These are phyloP conservation scores for Herpotrichia juniperi DNA, from an alignment of 2,329 filamentous ascomycete species.

Conservation along the genomic window DNA sequence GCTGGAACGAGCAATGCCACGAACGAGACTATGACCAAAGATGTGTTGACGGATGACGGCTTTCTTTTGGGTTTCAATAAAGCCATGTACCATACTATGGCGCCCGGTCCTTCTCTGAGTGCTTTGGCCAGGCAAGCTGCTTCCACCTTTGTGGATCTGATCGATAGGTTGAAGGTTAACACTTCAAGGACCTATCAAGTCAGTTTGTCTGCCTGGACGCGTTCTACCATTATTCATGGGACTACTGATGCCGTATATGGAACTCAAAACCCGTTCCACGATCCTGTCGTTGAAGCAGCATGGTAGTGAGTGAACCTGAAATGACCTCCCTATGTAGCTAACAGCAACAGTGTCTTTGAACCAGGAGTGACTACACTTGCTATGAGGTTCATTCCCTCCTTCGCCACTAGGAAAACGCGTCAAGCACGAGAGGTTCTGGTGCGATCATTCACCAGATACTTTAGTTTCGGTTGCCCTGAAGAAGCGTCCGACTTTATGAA, in stretches of 20 bases:
- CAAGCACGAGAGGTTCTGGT: constrained; percentile 35
- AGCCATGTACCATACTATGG: constrained; percentile 41
- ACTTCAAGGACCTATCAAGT: neutral
- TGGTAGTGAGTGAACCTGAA: constrained; percentile 33
- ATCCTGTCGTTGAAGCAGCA: constrained; percentile 32
- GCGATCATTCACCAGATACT: constrained; percentile 45
- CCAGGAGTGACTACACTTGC: constrained; percentile 8
- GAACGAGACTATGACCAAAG: constrained; percentile 31
- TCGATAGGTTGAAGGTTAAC: constrained; percentile 1
- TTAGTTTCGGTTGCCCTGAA: constrained; percentile 37
- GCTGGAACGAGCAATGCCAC: constrained; percentile 35
- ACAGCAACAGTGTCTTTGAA: constrained; percentile 11
- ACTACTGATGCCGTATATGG: constrained; percentile 46
- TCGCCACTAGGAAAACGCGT: constrained; percentile 31
- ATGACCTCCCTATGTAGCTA: neutral
- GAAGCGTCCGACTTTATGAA: constrained; percentile 40
- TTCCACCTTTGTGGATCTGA: neutral
- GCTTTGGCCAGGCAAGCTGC: constrained; percentile 11
- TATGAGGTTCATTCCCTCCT: constrained; percentile 22
- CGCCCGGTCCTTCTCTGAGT: constrained; percentile 23
- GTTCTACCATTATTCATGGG: constrained; percentile 28
- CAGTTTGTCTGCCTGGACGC: constrained; percentile 24
- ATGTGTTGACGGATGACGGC: constrained; percentile 42
- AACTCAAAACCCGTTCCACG: constrained; percentile 41
- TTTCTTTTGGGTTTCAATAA: constrained; percentile 33